Base-by-base conservation (phyloP, 1,139 yeast genomes). In the Diutina neorugosa region DNA sequence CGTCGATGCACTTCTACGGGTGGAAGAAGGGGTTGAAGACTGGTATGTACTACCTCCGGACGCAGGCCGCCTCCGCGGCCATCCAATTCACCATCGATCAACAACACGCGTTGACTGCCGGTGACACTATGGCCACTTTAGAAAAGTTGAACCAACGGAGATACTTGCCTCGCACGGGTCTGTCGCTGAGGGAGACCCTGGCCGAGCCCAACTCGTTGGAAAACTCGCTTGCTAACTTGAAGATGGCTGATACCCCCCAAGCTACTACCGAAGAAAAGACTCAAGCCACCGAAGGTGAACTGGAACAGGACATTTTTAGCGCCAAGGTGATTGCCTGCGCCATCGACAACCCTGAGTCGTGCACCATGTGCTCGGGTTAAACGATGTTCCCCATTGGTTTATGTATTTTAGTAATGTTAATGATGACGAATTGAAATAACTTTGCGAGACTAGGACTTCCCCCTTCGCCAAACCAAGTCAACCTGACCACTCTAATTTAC, bases 291-390 rank as follows among this genome's bases (percentile, higher is more conserved):
- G 57, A 54, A 12, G 65, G 54, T 57, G 61, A 61, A 47, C 53
- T 59, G 9, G 80, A 73, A 58, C 71, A 68, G 57, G 96, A 93
- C 66, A 93, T 93, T 63, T 93, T 77, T 78, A 89, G 93, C 69
- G 86, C 96, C 40, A 84, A 90, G 72, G 98, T 86, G 48, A 81
- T 93, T 71, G 96, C 97, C 47, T 93, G 98, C 76, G 96, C 98
- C 54, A 90, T 93, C 68, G 83, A 86, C 68, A 93, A 93, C 74
- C 97, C 97, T 56, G 98, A 88, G 71, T 82, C 98, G 51, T 93
- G 98, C 73, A 93, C 93, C 66, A 93, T 93, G 98, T 93, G 98
- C 77, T 91, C 98, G 58, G 98, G 98, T 75, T 93, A 75, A 34
- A 16, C 16, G 5, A n/a, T 14, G 16, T 4, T 8, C 11, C 31